Evolutionary conservation across 2,329 filamentous ascomycete genomes (phyloP).

Genomic region (Talaromyces islandicus): DNA sequence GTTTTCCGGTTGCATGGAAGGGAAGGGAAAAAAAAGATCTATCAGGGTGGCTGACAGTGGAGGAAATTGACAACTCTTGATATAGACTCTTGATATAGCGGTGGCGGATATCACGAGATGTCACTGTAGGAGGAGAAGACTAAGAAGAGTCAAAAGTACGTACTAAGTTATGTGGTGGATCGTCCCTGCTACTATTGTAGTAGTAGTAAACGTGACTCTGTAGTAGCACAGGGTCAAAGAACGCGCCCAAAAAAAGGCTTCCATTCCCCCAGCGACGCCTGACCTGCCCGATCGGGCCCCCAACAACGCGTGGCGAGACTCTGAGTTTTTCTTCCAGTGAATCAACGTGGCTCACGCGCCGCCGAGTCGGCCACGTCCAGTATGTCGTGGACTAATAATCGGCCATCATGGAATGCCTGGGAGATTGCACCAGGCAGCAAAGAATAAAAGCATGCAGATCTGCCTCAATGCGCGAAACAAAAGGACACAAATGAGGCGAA

Average conservation of each 20-base stretch:
- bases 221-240: neutral
- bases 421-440: neutral
- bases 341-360: neutral
- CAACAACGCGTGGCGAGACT: neutral
- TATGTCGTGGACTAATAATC: neutral
- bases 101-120: neutral
- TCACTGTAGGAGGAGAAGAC: too few relatives aligned
- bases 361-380: neutral
- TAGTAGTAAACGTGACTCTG: too few relatives aligned
- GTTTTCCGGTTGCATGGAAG: neutral
- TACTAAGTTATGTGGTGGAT: too few relatives aligned
- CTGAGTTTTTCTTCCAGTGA: too few relatives aligned
- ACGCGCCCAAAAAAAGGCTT: neutral
- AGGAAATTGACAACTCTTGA: neutral
- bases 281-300: neutral
- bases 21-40: neutral
- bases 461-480: neutral
- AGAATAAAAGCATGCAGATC: neutral
- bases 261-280: neutral
- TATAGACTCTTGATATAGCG: neutral
- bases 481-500: neutral
- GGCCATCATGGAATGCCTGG: neutral
- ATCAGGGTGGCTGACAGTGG: neutral
- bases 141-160: too few relatives aligned
- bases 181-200: too few relatives aligned